phyloP scores from a whole-genome alignment of 2,329 filamentous ascomycete genomes.

The Pestalotiopsis sp. region DNA sequence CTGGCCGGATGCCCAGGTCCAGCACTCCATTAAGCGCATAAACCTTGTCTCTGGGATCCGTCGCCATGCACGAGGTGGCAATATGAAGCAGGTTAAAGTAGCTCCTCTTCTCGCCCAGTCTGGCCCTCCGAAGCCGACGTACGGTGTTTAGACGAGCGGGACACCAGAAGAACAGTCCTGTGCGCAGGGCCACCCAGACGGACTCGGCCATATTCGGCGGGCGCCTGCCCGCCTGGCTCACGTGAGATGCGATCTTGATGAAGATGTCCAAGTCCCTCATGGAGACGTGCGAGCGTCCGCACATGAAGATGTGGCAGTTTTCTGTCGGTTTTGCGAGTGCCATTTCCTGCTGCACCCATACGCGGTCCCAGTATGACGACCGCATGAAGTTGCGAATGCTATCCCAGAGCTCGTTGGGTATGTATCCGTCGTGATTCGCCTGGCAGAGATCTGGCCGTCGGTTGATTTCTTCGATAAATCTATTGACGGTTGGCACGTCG shows the following conservation, averaged over 20 bases:
- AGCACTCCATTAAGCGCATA: background rate
- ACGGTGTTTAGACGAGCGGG: background rate
- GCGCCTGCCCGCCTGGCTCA: background rate
- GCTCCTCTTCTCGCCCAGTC: background rate
- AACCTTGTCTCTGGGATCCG: background rate
- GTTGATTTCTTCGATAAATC: background rate
- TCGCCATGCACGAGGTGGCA: background rate
- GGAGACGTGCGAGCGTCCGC: background rate
- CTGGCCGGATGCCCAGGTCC: background rate
- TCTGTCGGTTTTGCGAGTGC: background rate
- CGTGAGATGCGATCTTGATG: background rate
- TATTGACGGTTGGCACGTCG: background rate
- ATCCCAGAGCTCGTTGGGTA: background rate
- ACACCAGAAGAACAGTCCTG: background rate
- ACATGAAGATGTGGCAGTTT: background rate
- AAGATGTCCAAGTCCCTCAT: background rate
- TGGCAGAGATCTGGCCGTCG: background rate
- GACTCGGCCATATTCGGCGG: background rate
- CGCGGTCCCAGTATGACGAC: background rate
- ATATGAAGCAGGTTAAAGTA: background rate
- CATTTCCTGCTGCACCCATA: background rate
- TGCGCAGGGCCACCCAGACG: background rate
- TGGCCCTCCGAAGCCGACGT: background rate
- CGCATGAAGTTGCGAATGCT: background rate
- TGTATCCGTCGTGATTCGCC: background rate